phyloP scores from a whole-genome alignment of 345 rosid species.

The Citrus sp. region DNA sequence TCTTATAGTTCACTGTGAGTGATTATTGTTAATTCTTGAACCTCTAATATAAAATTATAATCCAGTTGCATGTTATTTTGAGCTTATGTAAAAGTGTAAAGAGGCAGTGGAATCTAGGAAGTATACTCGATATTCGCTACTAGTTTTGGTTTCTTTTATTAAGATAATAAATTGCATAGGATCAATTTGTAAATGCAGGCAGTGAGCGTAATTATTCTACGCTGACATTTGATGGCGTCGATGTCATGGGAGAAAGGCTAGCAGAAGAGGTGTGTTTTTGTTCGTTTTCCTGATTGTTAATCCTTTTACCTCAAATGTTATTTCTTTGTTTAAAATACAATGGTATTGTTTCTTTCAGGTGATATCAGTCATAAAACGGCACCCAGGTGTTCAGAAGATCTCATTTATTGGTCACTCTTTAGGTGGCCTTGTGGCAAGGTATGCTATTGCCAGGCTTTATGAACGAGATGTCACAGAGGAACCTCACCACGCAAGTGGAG shows the following conservation, averaged over 20 bases:
- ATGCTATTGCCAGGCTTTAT: constrained; percentile 78
- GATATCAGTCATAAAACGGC: constrained; percentile 44
- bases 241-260: constrained; percentile 83
- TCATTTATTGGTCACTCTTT: constrained; percentile 85
- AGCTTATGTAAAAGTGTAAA: not conserved
- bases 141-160: not conserved
- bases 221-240: constrained; percentile 80
- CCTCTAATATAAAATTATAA: too few relatives aligned
- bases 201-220: constrained; percentile 52
- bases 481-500: constrained; percentile 35
- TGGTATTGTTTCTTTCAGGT: constrained; percentile 52
- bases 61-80: not conserved
- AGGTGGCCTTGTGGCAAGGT: constrained; percentile 86
- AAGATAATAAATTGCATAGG: constrained; percentile 3
- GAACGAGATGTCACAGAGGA: constrained; percentile 29
- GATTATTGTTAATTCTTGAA: not conserved
- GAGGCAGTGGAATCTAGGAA: not conserved
- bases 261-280: constrained; percentile 64
- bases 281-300: not conserved
- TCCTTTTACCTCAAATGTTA: not conserved
- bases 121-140: not conserved
- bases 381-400: constrained; percentile 58
- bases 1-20: constrained; percentile 71
- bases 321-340: not conserved
- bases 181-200: constrained; percentile 47